Base-by-base conservation (phyloP, 2,329 filamentous ascomycete genomes). In the Colletotrichum sp. region DNA sequence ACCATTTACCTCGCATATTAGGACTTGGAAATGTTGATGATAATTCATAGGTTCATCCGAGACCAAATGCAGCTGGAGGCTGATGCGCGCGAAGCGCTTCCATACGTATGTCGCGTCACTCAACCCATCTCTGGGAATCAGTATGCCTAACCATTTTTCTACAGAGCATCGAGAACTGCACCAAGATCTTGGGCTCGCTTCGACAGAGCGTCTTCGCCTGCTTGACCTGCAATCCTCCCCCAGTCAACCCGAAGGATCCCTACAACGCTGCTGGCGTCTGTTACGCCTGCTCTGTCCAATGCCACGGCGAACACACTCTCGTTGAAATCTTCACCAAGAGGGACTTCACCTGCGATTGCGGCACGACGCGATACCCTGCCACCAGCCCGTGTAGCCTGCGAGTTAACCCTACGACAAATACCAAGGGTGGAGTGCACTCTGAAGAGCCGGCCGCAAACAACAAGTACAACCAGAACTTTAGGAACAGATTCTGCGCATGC, bases 281-380 rank as follows among this genome's bases (percentile, higher is more conserved):
- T 87, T 99, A 99, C 80, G 94, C 96, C 27, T 99, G 97, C 86
- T 98, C 96, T 8, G 95, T 99, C 73, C 94, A 96, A 78, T 99
- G 97, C 82, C 97, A 99, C 80, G 96, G 97, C 77, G 96, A 98
- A 80, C 97, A 99, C 82, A 94, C 90, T 2, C 91, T 99, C 31
- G 97, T 98, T 64, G 97, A 99, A 84, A 93, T 99, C 24, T 99
- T 99, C 86, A 93, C 91, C 81, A 98, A 98, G 86, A 93, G 97
- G 80, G 93, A 98, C 84, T 98, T 99, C 80, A 94, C 94, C 54
- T 99, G 97, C 85, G 97, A 99, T 83, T 99, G 97, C 80, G 97
- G 97, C 31, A 98, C 96, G 0, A 95, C 93, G 58, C 92, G 96
- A 66, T 88, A 98, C 31, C 90, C 92, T 0, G 85, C 89, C 1